Conservation (phyloP, 345 rosid species). For the Heritiera littoralis region DNA sequence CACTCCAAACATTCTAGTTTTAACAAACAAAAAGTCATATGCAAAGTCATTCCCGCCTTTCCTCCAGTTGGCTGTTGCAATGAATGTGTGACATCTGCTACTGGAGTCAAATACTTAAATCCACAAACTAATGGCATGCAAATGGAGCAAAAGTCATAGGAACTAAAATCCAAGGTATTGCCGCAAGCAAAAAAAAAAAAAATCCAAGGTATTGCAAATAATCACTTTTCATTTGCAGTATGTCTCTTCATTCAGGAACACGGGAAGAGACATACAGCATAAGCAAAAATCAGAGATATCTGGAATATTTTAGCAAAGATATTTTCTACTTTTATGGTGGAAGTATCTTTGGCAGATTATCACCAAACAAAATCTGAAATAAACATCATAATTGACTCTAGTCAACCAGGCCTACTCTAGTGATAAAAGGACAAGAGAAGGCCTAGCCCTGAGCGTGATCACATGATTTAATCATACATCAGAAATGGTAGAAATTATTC, state of each 20-base stretch:
- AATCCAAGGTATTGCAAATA: too few relatives aligned
- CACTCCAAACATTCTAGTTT: slow-evolving; percentile 1
- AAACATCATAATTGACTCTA: background rate
- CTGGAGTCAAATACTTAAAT: slow-evolving; percentile 43
- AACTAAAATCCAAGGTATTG: background rate
- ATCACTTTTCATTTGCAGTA: too few relatives aligned
- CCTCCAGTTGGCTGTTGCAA: slow-evolving; percentile 95
- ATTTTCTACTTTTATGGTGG: background rate
- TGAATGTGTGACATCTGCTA: slow-evolving; percentile 93
- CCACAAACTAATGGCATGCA: background rate
- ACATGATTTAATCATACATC: background rate
- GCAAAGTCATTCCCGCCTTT: slow-evolving; percentile 49
- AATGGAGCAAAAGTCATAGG: too few relatives aligned
- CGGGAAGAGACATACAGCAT: background rate
- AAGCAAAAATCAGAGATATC: background rate
- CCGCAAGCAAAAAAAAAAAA: background rate
- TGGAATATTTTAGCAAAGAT: background rate
- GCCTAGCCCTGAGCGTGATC: background rate
- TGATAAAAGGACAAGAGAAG: background rate
- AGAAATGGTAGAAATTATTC: background rate
- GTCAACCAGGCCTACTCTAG: background rate
- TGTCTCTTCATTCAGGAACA: background rate
- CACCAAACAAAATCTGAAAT: background rate
- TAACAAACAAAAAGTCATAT: background rate
- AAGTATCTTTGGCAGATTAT: background rate